phyloP scores from a whole-genome alignment of 192 early-diverging fungal genomes.

The Dissophora ornata region DNA sequence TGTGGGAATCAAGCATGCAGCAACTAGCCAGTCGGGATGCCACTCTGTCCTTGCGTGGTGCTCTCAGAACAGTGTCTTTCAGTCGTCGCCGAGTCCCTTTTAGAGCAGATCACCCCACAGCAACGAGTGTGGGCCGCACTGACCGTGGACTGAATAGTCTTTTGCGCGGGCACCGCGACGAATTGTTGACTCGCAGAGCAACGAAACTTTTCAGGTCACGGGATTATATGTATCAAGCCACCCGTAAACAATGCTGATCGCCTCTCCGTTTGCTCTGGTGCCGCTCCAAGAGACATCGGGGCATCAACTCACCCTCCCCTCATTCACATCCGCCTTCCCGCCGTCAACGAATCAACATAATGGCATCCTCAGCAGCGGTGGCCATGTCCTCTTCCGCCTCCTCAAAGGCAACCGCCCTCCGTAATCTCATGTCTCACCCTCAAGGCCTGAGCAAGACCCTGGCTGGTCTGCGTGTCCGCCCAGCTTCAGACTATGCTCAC shows the following conservation, averaged over 20 bases:
- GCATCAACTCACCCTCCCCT: too few species aligned
- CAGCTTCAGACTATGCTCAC: conserved; percentile 36
- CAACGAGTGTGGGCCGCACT: not conserved
- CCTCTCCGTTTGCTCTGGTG: too few species aligned
- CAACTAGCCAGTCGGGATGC: not conserved
- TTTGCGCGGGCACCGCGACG: not conserved
- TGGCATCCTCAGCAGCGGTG: conserved; percentile 47
- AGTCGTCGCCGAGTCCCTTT: too few species aligned
- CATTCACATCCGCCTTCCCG: not conserved
- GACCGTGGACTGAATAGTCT: conserved; percentile 28
- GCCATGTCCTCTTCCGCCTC: conserved; percentile 41
- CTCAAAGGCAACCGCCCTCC: conserved; percentile 33
- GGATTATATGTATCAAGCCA: too few species aligned
- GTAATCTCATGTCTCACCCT: conserved; percentile 48
- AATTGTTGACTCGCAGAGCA: too few species aligned
- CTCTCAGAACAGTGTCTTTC: too few species aligned
- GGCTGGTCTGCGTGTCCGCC: conserved; percentile 35
- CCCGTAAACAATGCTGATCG: conserved; percentile 4
- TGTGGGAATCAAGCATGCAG: conserved; percentile 22
- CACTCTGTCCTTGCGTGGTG: not conserved
- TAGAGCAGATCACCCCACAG: too few species aligned
- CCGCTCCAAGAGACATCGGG: too few species aligned
- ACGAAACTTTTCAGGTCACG: not conserved
- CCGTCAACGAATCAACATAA: conserved; percentile 10
- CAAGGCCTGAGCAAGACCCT: conserved; percentile 39